Base-by-base conservation (phyloP, 164 flowering plant genomes). In the Vitis rupestris region DNA sequence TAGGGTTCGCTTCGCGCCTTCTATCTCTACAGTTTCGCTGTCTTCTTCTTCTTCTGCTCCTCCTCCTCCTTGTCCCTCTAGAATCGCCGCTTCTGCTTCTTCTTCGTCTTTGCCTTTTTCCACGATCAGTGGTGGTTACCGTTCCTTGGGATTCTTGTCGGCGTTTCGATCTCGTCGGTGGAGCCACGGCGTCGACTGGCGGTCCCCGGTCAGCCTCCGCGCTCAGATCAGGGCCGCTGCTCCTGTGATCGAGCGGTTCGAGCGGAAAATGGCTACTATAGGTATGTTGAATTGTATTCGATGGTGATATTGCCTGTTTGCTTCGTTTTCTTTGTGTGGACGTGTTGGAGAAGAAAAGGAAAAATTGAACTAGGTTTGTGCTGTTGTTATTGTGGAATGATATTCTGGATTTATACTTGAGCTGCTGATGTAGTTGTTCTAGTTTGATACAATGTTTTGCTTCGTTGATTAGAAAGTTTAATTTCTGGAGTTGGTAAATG, bases 201-300 rank as follows among this genome's bases (percentile, higher is more conserved):
- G 88, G 16, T 84, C 93, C 53, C 87, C 97, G 6, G 37, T 80
- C 23, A 84, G 86, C 66, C 85, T 88, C 48, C 77, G 87, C 49
- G 76, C 92, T 67, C 90, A 86, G 84, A 86, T 83, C 83, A 82
- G 91, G 69, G 79, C 77, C 19, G 81, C 77, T 14, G 67, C 93
- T 29, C 85, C 90, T 7, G 75, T 70, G 59, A 58, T 90, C 66
- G 86, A 85, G 16, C 84, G 81, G 15, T 79, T 91, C 61, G 74
- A 86, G 74, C 74, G 91, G 19, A 85, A 74, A 74, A 73, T 93
- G 74, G 79, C 98, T 13, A 75, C 94, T 16, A 90, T 92, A 93
- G 96, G 98, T 92, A 79, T 29, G 5, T 37, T 37, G 44, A 37
- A 37, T 37, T 37, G 44, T 37, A 3, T 37, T 37, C 44, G 44